Percentiles rank a stretch among this genome's conserved stretches.
phyloP scores from a whole-genome alignment of 2,329 filamentous ascomycete genomes.

The Curvularia eragrostidis region DNA sequence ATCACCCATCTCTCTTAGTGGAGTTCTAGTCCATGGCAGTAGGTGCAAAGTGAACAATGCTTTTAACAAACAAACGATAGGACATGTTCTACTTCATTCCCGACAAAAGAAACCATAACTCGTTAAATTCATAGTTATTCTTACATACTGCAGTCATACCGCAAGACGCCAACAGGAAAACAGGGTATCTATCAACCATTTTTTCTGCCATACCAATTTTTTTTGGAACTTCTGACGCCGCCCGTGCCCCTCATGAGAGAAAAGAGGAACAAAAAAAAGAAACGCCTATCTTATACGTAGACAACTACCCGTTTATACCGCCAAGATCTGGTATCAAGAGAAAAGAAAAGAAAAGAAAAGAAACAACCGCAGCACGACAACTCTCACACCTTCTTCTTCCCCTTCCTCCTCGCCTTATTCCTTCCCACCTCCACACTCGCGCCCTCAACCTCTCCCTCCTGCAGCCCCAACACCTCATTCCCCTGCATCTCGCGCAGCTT shows the following conservation, averaged over 20 bases:
- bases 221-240: no score
- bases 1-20: no score
- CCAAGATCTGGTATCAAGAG: background rate
- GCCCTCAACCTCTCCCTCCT: constrained; percentile 67
- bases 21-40: no score
- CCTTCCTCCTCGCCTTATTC: constrained; percentile 26
- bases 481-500: constrained; percentile 75
- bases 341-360: background rate
- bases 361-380: background rate
- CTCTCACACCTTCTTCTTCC: constrained; percentile 32
- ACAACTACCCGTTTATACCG: background rate
- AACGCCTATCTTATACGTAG: background rate
- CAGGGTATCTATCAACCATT: background rate
- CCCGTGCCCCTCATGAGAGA: no score
- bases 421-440: constrained; percentile 43
- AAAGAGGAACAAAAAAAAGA: background rate
- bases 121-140: no score
- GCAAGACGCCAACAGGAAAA: background rate
- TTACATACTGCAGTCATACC: no score
- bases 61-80: no score
- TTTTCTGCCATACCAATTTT: no score
- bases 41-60: no score
- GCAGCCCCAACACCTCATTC: constrained; percentile 71
- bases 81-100: no score
- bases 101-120: no score